Conservation (phyloP, 805 yeast genomes). For the Lipomyces chichibuensis region DNA sequence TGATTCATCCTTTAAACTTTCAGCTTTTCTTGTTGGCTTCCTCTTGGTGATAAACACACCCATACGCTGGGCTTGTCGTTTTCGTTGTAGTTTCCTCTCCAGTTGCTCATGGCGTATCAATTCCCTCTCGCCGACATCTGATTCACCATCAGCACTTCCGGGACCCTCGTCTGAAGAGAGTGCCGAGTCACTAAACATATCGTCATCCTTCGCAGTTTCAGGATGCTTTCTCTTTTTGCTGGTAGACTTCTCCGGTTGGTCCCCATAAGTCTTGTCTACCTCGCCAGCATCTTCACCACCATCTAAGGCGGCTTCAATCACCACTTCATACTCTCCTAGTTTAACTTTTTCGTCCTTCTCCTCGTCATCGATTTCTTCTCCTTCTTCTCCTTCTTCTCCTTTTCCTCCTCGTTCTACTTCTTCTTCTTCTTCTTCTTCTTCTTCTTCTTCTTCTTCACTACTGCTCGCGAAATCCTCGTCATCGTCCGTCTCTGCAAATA, state of each 20-base stretch:
- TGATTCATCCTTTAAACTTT: not conserved
- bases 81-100: constrained; percentile 40
- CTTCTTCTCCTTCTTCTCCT: constrained; percentile 21
- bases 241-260: not conserved
- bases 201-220: constrained; percentile 45
- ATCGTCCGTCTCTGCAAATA: constrained; percentile 48
- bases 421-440: constrained; percentile 36
- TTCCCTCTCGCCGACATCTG: constrained; percentile 71
- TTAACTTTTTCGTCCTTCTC: constrained; percentile 20
- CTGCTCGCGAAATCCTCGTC: constrained; percentile 49
- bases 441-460: constrained; percentile 37
- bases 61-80: constrained; percentile 36
- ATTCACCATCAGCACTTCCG: constrained; percentile 46
- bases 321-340: constrained; percentile 3
- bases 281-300: constrained; percentile 8
- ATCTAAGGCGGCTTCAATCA: not conserved
- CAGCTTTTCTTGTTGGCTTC: not conserved
- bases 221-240: constrained; percentile 10
- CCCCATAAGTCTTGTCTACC: not conserved
- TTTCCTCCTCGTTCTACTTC: constrained; percentile 24
- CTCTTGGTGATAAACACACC: constrained; percentile 8
- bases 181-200: constrained; percentile 54
- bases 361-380: constrained; percentile 29
- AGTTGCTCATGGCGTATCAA: constrained; percentile 46
- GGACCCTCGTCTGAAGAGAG: constrained; percentile 49